phyloP scores from a whole-genome alignment of 2,329 filamentous ascomycete genomes.

The Pseudogymnoascus sp. region DNA sequence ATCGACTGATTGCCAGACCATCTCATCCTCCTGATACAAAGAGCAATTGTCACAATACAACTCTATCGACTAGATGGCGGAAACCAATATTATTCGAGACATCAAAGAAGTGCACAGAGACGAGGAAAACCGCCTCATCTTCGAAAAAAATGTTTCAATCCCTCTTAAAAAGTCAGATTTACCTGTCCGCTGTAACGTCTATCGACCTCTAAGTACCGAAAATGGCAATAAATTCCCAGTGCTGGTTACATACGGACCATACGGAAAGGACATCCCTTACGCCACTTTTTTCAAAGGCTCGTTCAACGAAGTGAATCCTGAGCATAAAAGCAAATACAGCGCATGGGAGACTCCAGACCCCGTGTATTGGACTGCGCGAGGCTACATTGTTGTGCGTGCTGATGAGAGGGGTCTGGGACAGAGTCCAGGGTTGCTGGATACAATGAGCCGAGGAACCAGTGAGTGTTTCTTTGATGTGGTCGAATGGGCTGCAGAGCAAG shows the following conservation, averaged over 20 bases:
- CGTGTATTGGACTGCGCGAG: slow-evolving; percentile 32
- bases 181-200: neutral
- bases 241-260: slow-evolving; percentile 66
- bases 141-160: neutral
- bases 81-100: slow-evolving; percentile 14
- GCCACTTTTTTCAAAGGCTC: slow-evolving; percentile 43
- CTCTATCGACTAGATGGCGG: neutral
- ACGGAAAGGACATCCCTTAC: slow-evolving; percentile 67
- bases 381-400: slow-evolving; percentile 33
- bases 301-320: slow-evolving; percentile 33
- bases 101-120: slow-evolving; percentile 15
- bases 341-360: slow-evolving; percentile 35
- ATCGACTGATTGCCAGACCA: neutral
- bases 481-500: slow-evolving; percentile 41
- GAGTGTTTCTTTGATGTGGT: slow-evolving; percentile 41
- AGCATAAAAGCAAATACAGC: slow-evolving; percentile 32
- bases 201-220: neutral
- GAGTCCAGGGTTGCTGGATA: slow-evolving; percentile 38
- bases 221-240: neutral
- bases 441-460: slow-evolving; percentile 42
- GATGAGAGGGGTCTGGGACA: slow-evolving; percentile 34
- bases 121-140: neutral
- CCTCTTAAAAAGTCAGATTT: neutral
- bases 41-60: neutral
- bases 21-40: neutral